A percentile compares a stretch with the other conserved stretches of the same genome.
Conservation (phyloP, 176 grass and related monocot species). For the Eleusine coracana region DNA sequence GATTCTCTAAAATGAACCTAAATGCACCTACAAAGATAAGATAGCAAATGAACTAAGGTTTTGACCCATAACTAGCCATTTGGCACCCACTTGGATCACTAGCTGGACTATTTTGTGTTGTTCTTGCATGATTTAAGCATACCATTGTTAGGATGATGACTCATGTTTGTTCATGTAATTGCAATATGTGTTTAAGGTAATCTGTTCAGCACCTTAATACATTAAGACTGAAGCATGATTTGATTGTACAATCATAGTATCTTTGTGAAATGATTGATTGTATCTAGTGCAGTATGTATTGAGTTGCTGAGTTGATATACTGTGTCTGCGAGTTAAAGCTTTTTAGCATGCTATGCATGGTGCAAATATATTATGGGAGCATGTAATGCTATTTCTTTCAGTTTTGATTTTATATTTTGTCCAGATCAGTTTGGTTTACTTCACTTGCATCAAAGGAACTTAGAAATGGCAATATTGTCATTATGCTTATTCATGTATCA, state of each 20-base stretch:
- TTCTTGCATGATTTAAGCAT: too few relatives aligned
- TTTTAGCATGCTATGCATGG: not conserved
- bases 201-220: not conserved
- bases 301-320: not conserved
- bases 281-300: not conserved
- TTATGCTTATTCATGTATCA: not conserved
- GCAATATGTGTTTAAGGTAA: not conserved
- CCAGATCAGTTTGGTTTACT: not conserved
- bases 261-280: not conserved
- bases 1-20: not conserved
- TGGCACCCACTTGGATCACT: not conserved
- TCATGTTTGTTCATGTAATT: not conserved
- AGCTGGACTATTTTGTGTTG: not conserved
- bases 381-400: not conserved
- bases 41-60: not conserved
- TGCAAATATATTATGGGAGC: not conserved
- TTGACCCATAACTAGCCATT: not conserved
- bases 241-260: not conserved
- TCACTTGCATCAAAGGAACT: slow-evolving; percentile 12
- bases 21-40: not conserved
- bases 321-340: not conserved
- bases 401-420: slow-evolving; percentile 2
- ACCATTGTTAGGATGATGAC: not conserved
- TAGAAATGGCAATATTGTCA: not conserved
- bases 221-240: not conserved